Evolutionary conservation across 1,284 basidiomycete genomes (phyloP).

Genomic region (Fistulinella cinereoalba): DNA sequence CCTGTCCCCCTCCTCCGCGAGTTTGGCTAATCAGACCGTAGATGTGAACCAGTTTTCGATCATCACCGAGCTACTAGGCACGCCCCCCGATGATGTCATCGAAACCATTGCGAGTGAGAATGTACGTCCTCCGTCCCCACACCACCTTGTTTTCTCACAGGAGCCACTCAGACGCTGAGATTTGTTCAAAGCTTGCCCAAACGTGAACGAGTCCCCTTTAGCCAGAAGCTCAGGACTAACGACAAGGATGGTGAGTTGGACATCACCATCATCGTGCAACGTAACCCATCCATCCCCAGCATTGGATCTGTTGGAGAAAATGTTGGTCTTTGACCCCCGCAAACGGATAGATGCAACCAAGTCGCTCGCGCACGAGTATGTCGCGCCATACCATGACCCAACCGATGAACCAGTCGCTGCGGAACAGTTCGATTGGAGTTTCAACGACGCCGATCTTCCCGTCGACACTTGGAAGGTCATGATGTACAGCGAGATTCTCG

Average conservation of each 20-base stretch:
- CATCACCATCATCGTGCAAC: neutral
- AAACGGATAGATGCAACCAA: slow-evolving; percentile 95
- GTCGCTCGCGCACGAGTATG: slow-evolving; percentile 92
- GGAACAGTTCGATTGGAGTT: slow-evolving; percentile 98
- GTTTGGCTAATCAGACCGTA: slow-evolving; percentile 34
- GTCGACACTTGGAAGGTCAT: slow-evolving; percentile 99
- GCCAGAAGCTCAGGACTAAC: slow-evolving; percentile 87
- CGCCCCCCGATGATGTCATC: slow-evolving; percentile 98
- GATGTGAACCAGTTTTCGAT: slow-evolving; percentile 99
- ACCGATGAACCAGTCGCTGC: slow-evolving; percentile 94
- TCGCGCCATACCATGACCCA: slow-evolving; percentile 97
- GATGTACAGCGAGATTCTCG: slow-evolving; percentile 96
- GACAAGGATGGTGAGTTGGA: slow-evolving; percentile 74
- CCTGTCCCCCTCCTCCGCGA: neutral
- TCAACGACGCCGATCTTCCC: slow-evolving; percentile 99
- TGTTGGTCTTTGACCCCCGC: slow-evolving; percentile 98
- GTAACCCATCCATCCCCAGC: slow-evolving; percentile 47
- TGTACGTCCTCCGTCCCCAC: slow-evolving; percentile 46
- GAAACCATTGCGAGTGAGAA: slow-evolving; percentile 98
- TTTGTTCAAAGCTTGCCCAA: slow-evolving; percentile 98
- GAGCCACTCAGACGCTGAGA: slow-evolving; percentile 79
- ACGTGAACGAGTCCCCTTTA: slow-evolving; percentile 92
- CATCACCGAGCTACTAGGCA: slow-evolving; percentile 97
- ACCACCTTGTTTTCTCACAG: slow-evolving; percentile 14
- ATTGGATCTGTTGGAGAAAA: slow-evolving; percentile 95